Base-by-base conservation (phyloP, 2,329 filamentous ascomycete genomes). In the Clonostachys chloroleuca region DNA sequence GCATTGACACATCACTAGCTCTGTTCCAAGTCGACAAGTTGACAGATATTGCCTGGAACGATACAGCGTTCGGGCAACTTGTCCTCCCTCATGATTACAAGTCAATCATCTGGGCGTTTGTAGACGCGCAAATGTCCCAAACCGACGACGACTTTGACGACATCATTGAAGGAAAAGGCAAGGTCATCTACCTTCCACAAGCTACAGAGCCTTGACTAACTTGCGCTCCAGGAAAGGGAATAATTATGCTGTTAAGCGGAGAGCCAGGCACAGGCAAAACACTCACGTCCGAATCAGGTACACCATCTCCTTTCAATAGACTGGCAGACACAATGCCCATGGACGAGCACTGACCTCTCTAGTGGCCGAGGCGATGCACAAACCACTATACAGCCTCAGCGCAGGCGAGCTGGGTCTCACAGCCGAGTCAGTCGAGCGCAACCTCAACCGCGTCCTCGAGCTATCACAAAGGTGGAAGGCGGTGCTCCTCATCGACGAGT, bases 401-500 rank as follows among this genome's bases (percentile, higher is more conserved):
- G 74, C 75, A 6, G 75, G 75, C 34, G 74, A 79, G 52, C 61
- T 79, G 18, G 66, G 65, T 50, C 67, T 68, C 9, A 56, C 65
- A 36, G 57, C 64, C 8, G 54, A 52, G 34, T 52, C 59, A 3
- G 66, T 75, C 20, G 72, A 77, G 56, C 51, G 58, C 20, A 67
- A 67, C 47, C 68, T 75, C 14, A 63, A 66, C 45, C 72, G 73
- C 59, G 75, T 74, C 59, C 64, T 79, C 9, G 56, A 69, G 40
- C 65, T 78, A 4, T 75, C 65, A 36, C 70, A 72, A 57, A 70
- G 68, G 9, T 79, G 72, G 60, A 69, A 67, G 16, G 77, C 70
- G 37, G 66, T 81, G 5, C 67, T 81, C 5, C 67, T 82, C 4
- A 66, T 83, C 5, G 79, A 83, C 56, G 79, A 84, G 59, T 77